Percentiles rank a stretch among this genome's conserved stretches.
Conservation (phyloP, 805 yeast species). For the Saccharomycopsis babjevae region DNA sequence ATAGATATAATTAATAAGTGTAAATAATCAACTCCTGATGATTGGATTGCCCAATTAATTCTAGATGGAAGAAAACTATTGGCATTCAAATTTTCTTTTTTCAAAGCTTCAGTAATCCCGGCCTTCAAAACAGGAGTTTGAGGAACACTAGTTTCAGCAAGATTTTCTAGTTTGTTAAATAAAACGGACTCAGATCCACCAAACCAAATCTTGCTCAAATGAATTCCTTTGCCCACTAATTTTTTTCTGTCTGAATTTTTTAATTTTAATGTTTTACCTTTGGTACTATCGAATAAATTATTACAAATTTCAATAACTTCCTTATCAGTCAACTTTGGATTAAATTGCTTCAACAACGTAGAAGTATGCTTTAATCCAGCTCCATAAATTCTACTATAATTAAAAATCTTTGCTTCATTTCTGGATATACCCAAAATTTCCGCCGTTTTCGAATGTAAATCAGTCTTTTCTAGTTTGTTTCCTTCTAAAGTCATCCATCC, state of each 20-base stretch:
- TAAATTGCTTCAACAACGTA: constrained; percentile 72
- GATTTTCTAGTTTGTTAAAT: constrained; percentile 78
- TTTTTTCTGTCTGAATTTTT: constrained; percentile 25
- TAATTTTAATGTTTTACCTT: constrained; percentile 40
- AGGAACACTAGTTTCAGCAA: constrained; percentile 75
- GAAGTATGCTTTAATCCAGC: constrained; percentile 92
- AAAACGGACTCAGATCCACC: constrained; percentile 94
- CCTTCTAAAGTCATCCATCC: constrained; percentile 99
- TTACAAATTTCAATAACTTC: constrained; percentile 61
- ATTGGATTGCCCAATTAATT: constrained; percentile 96
- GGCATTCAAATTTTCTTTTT: constrained; percentile 50
- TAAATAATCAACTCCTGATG: constrained; percentile 94
- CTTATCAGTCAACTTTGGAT: constrained; percentile 53
- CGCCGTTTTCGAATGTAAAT: constrained; percentile 91
- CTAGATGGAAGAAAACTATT: constrained; percentile 76
- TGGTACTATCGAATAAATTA: constrained; percentile 67
- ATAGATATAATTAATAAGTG: constrained; percentile 78
- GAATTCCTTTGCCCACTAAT: constrained; percentile 19
- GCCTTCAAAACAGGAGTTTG: constrained; percentile 90
- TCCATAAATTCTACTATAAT: constrained; percentile 95
- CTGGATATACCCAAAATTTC: constrained; percentile 79
- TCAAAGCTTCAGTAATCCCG: constrained; percentile 79
- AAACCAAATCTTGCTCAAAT: constrained; percentile 42
- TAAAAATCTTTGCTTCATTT: constrained; percentile 89
- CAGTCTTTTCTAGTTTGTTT: constrained; percentile 82